Evolutionary conservation across 768 basidiomycete species (phyloP).

Genomic region (Russula vinacea): DNA sequence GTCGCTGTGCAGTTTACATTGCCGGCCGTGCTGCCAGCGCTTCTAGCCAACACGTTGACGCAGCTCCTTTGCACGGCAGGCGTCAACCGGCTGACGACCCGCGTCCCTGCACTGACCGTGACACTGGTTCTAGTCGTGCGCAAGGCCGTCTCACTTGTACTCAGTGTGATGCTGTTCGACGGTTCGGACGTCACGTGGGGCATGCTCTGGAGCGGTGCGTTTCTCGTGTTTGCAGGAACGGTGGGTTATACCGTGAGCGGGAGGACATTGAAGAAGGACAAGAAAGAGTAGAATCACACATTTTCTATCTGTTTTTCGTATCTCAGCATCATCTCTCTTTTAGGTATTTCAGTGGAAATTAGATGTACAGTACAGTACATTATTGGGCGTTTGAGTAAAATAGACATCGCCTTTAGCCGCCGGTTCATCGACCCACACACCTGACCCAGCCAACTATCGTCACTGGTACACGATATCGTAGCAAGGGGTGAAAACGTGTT

Average conservation of each 20-base stretch:
- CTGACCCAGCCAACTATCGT: not conserved
- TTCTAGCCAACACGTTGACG: constrained; percentile 75
- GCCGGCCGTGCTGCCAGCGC: constrained; percentile 59
- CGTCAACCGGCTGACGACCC: constrained; percentile 79
- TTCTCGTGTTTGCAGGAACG: constrained; percentile 66
- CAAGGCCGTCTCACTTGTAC: constrained; percentile 71
- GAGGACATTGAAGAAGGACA: constrained; percentile 30
- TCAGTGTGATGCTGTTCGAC: constrained; percentile 59
- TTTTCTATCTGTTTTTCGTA: not conserved
- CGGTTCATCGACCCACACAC: not conserved
- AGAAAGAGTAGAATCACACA: constrained; percentile 12
- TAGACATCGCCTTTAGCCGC: not conserved
- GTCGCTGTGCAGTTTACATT: constrained; percentile 40
- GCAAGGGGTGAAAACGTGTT: not conserved
- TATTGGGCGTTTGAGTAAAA: not conserved
- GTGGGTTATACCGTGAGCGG: constrained; percentile 55
- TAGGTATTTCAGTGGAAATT: not conserved
- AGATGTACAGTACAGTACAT: not conserved
- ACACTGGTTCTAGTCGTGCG: constrained; percentile 78
- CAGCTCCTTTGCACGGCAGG: constrained; percentile 84
- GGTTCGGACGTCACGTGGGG: constrained; percentile 34
- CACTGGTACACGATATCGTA: not conserved
- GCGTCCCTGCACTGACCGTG: constrained; percentile 70
- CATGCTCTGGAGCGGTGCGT: constrained; percentile 69
- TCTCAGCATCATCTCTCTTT: too few species aligned